These are phyloP conservation scores for Aspergillus pseudoviridinutans DNA, from an alignment of 2,329 filamentous ascomycete genomes.

Conservation along the genomic window DNA sequence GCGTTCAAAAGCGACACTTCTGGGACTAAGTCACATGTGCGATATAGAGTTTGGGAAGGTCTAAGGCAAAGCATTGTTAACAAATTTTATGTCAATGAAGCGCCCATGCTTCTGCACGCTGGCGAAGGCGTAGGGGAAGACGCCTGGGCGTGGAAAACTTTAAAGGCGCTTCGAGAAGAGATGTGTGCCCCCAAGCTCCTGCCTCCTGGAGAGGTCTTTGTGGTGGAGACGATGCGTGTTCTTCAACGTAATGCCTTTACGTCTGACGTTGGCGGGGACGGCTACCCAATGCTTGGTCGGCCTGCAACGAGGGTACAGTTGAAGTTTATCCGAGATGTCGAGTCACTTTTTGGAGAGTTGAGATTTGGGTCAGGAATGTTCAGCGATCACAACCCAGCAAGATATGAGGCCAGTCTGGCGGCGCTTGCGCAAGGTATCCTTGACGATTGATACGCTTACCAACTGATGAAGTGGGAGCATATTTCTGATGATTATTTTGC, in stretches of 20 bases:
- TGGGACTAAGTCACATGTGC: conserved; percentile 63
- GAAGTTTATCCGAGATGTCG: conserved; percentile 68
- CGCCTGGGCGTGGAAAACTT: conserved; percentile 64
- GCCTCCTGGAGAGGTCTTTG: conserved; percentile 72
- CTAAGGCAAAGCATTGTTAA: conserved; percentile 60
- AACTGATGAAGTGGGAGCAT: background rate
- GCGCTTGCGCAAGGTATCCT: conserved; percentile 50
- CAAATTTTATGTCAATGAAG: conserved; percentile 55
- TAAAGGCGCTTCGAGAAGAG: conserved; percentile 62
- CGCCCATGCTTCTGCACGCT: conserved; percentile 41
- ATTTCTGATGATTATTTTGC: background rate
- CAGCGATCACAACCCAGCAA: conserved; percentile 69
- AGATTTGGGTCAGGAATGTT: conserved; percentile 70
- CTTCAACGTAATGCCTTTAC: conserved; percentile 64
- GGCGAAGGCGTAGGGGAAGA: conserved; percentile 56
- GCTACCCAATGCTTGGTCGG: conserved; percentile 50
- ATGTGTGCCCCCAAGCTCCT: conserved; percentile 68
- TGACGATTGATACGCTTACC: conserved; percentile 31
- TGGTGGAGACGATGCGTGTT: conserved; percentile 65
- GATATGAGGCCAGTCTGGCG: conserved; percentile 67
- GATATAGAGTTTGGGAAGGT: conserved; percentile 61
- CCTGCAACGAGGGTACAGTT: conserved; percentile 67
- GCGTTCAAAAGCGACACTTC: conserved; percentile 70
- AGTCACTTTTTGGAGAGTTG: conserved; percentile 65
- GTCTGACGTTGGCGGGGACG: conserved; percentile 37